phyloP scores from a whole-genome alignment of 148 eudicot species.

The Silene latifolia region DNA sequence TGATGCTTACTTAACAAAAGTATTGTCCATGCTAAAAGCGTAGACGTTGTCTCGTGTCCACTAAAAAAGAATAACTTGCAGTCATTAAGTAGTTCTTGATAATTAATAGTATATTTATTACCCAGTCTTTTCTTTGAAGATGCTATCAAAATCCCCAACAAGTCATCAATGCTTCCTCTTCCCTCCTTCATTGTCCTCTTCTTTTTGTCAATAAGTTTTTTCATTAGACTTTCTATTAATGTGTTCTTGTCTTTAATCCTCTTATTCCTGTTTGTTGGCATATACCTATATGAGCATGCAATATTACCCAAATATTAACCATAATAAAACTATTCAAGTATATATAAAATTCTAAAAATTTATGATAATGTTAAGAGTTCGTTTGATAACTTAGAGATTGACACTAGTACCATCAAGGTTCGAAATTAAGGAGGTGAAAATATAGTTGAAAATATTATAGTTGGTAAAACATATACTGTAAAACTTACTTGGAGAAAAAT shows the following conservation, averaged over 20 bases:
- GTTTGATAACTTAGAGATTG: too few relatives aligned
- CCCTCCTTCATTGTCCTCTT: slow-evolving; percentile 22
- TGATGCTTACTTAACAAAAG: slow-evolving; percentile 14
- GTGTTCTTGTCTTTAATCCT: slow-evolving; percentile 10
- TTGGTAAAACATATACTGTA: too few relatives aligned
- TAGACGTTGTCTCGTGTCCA: slow-evolving; percentile 17
- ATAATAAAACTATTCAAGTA: too few relatives aligned
- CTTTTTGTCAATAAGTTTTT: slow-evolving; percentile 15
- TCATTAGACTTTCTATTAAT: slow-evolving; percentile 11
- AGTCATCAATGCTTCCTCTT: slow-evolving; percentile 15
- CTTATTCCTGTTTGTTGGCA: slow-evolving; percentile 21
- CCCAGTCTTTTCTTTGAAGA: slow-evolving; percentile 12
- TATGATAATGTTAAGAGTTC: too few relatives aligned
- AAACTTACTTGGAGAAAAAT: too few relatives aligned
- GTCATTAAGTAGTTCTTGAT: slow-evolving; percentile 18
- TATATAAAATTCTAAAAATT: too few relatives aligned
- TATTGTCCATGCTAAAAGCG: slow-evolving; percentile 21
- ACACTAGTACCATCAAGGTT: too few relatives aligned
- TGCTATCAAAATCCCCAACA: slow-evolving; percentile 24
- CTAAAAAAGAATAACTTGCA: slow-evolving; percentile 20
- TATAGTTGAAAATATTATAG: too few relatives aligned
- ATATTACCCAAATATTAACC: too few relatives aligned
- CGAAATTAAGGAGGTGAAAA: too few relatives aligned
- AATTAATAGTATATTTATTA: not conserved
- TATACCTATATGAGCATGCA: too few relatives aligned